Evolutionary conservation across 441 rosid genomes (phyloP).

Genomic region (Populus hybrid): DNA sequence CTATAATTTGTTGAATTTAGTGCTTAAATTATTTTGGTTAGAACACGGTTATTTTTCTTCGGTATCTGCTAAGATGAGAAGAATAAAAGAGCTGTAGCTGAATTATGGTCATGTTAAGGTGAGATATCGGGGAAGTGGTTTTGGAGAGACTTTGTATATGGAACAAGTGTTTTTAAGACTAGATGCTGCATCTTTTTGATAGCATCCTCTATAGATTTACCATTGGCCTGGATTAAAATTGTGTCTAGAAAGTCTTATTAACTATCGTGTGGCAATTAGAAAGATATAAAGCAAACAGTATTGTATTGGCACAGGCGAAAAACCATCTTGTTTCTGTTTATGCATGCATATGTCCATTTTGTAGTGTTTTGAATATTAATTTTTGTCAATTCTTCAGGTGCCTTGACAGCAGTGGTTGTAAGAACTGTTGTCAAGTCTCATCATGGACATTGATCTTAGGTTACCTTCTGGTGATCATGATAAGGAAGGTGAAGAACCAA

Average conservation of each 20-base stretch:
- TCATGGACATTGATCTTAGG: conserved; percentile 82
- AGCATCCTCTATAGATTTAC: not conserved
- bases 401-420: conserved; percentile 7
- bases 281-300: not conserved
- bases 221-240: not conserved
- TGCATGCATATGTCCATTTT: not conserved
- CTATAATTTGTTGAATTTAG: not conserved
- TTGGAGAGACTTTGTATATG: not conserved
- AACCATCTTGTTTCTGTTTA: not conserved
- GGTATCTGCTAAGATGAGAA: not conserved
- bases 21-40: not conserved
- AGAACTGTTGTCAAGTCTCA: not conserved
- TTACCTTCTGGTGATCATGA: conserved; percentile 80
- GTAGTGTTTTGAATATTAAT: not conserved
- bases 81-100: not conserved
- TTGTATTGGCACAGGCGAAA: not conserved
- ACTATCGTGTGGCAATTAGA: not conserved
- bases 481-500: conserved; percentile 50
- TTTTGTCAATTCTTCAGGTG: conserved; percentile 24
- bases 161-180: not conserved
- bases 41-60: not conserved
- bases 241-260: not conserved
- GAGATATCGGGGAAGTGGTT: not conserved
- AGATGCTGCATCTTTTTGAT: not conserved
- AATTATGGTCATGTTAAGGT: not conserved